These are phyloP conservation scores for Cadophora sp. DNA, from an alignment of 2,329 filamentous ascomycete species.

Conservation along the genomic window DNA sequence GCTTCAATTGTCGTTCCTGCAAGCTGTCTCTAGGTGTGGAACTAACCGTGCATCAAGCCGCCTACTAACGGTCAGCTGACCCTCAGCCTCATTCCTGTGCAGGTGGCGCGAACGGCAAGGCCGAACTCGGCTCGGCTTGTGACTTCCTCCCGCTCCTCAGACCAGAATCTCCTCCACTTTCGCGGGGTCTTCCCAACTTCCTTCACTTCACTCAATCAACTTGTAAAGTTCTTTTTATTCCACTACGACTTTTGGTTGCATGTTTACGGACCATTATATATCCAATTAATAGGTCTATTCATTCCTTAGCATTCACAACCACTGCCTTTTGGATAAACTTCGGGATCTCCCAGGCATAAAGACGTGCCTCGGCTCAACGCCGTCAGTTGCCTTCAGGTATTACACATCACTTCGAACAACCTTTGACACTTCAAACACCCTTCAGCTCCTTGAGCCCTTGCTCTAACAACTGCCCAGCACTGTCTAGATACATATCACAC, in stretches of 20 bases:
- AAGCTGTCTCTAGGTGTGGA: conserved; percentile 26
- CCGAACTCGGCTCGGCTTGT: conserved; percentile 16
- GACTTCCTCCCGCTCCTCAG: conserved; percentile 6
- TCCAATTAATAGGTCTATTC: conserved; percentile 13
- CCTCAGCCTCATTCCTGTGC: too few relatives aligned
- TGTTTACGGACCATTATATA: conserved; percentile 5
- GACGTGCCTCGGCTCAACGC: conserved; percentile 22
- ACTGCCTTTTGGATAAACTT: conserved; percentile 12
- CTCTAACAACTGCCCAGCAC: background rate
- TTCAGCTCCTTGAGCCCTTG: background rate
- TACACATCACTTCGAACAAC: background rate
- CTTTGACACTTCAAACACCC: background rate
- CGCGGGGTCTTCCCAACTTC: conserved; percentile 8
- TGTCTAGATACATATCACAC: background rate
- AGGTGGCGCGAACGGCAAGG: background rate
- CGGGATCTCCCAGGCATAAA: conserved; percentile 2
- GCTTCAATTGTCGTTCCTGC: conserved; percentile 22
- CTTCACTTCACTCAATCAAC: conserved; percentile 1
- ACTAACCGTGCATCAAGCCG: conserved; percentile 9
- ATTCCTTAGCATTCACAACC: conserved; percentile 10
- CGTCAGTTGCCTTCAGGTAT: background rate
- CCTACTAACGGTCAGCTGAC: too few relatives aligned
- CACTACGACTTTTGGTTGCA: background rate
- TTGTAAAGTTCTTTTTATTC: conserved; percentile 1
- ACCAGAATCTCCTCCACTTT: conserved; percentile 15